Evolutionary conservation across 2,329 filamentous ascomycete genomes (phyloP), one percentile per base, ranked within the genome.

Genomic region (Cercospora canescens): DNA sequence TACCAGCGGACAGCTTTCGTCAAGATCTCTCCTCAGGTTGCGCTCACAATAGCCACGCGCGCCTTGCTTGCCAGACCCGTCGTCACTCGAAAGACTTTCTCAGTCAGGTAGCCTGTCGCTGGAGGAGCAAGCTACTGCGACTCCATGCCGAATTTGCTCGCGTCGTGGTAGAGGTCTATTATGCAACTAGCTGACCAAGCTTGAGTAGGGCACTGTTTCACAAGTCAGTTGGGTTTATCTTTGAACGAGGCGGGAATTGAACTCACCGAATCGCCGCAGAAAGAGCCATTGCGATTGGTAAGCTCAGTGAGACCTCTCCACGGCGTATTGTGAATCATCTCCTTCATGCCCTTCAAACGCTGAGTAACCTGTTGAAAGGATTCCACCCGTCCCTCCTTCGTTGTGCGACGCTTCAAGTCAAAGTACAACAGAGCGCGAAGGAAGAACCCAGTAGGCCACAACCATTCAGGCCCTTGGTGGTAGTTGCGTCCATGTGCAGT

Each of bases 371-470:
- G 95, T 82, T 98, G 94, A 83, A 97, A 97, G 4, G 91, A 91
- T 79, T 98, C 95, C 0, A 90, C 90, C 34, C 89, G 87, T 69
- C 91, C 92, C 74, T 92, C 86, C 4, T 81, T 77, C 1, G 84
- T 87, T 68, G 85, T 85, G 57, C 92, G 86, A 32, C 93, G 85
- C 82, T 86, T 85, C 58, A 98, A 82, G 77, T 97, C 93, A 75
- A 98, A 98, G 78, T 93, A 91, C 69, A 99, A 85, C 70, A 99
- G 82, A 1, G 95, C 95, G 57, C 96, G 89, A 24, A 97, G 84
- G 84, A 97, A 99, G 83, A 93, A 99, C 4, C 95, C 95, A 1
- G 93, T 94, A 0, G 94, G 96, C 95, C 95, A 99, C 26, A 97
- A 82, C 95, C 95, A 99, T 79, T 99, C 95, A 0, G 95, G 96